Evolutionary conservation across 306 rosid genomes (phyloP), one percentile per base, ranked within the genome.

Genomic region (Prunus mume): DNA sequence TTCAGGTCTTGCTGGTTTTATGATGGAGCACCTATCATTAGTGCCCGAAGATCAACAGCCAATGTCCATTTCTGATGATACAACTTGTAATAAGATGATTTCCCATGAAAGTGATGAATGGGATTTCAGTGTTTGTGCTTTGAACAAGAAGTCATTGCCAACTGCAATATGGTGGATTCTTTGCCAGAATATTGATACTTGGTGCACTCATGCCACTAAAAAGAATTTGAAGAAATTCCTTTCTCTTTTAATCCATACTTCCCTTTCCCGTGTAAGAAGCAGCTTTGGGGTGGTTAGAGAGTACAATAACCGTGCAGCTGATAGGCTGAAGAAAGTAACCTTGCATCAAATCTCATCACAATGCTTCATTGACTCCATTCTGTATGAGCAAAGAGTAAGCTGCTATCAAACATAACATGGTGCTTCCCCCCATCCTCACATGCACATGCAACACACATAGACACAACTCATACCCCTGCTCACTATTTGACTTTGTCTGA

Each of bases 361-460:
- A 63, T 90, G 91, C 76, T 87, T 94, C 38, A 73, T 87, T 71
- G 85, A 84, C 75, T 87, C 98, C 58, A 68, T 79, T 76, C 76
- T 94, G 62, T 92, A 86, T 79, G 91, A 92, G 78, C 96, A 86
- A 81, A 78, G 83, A 66, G 97, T 94, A 86, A 87, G 94, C 64
- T 82, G 67, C 78, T 66, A 67, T 63, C 69, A 56, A 9, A 41
- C 9, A 41, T 72, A 38, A 63, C 25, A 51, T 41, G 47, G 34
- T 51, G 56, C 25, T 68, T 43, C 57, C 25, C 5, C 61, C 19
- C 8, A 68, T 15, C 67, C 50, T 68, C 28, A 20, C 30, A 2
- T 22, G 19, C 19, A 19, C 66, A 41, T 61, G n/a, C 46, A 56
- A 17, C 77, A 73, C 14, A 22, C 67, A 3, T 52, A 18, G 9